These are phyloP conservation scores for Rhodotorula graminis DNA, from an alignment of 768 basidiomycete genomes.

Conservation along the genomic window DNA sequence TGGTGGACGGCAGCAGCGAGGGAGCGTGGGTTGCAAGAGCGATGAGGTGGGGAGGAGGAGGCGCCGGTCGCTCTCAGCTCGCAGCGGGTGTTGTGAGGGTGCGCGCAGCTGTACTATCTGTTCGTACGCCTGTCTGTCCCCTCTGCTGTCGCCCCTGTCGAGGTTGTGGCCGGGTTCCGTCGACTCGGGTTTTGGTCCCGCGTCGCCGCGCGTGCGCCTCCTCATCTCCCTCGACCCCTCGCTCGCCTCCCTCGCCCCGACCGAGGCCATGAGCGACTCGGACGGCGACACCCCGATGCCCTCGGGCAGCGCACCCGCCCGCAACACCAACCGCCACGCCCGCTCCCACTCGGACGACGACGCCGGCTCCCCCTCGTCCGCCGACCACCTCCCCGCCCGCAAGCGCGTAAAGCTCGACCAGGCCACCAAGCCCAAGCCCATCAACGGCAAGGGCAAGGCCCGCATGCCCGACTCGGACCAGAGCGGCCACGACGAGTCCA, in stretches of 20 bases:
- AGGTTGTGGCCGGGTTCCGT: too few species aligned
- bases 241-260: not conserved
- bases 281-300: not conserved
- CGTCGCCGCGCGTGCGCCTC: not conserved
- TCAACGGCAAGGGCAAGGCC: slow-evolving; percentile 10
- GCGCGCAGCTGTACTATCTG: too few species aligned
- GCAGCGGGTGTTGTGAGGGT: too few species aligned
- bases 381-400: not conserved
- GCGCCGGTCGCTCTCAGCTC: too few species aligned
- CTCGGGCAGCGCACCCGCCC: not conserved
- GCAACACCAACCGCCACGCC: not conserved
- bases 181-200: too few species aligned
- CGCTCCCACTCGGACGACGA: not conserved
- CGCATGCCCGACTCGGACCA: slow-evolving; percentile 8
- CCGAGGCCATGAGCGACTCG: not conserved
- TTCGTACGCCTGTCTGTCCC: too few species aligned
- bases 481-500: slow-evolving; percentile 26
- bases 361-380: not conserved
- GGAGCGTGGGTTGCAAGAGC: not conserved
- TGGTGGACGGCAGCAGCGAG: not conserved
- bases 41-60: not conserved
- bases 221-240: too few species aligned
- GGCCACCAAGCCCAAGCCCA: too few species aligned
- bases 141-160: too few species aligned
- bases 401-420: slow-evolving; percentile 5